These are phyloP conservation scores for Artemisia tridentata DNA, from an alignment of 129 eudicot species.

Conservation along the genomic window DNA sequence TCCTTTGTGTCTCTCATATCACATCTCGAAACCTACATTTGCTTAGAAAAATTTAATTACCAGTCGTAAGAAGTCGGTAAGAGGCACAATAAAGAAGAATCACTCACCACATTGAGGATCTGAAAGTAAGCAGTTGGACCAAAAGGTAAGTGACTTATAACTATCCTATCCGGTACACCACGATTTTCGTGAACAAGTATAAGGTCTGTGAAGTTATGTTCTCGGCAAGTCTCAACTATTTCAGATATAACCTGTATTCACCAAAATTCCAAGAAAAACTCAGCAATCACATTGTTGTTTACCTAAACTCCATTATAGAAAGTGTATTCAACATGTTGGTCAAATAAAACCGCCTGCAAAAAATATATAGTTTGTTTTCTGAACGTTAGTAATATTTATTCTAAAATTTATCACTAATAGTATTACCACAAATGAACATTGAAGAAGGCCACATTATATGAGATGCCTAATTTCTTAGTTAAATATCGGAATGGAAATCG, in stretches of 20 bases:
- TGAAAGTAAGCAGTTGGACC: conserved; percentile 97
- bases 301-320: not conserved
- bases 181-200: conserved; percentile 89
- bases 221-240: conserved; percentile 83
- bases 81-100: not conserved
- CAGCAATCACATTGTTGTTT: not conserved
- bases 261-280: conserved; percentile 5
- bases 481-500: too few species aligned
- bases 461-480: too few species aligned
- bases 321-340: too few species aligned
- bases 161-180: conserved; percentile 86
- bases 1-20: conserved; percentile 80
- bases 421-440: too few species aligned
- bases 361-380: too few species aligned
- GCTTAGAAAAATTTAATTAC: not conserved
- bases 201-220: conserved; percentile 86
- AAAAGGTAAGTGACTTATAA: conserved; percentile 86
- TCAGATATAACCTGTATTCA: conserved; percentile 73
- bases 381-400: too few species aligned
- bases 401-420: too few species aligned
- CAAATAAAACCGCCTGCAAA: too few species aligned
- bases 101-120: conserved; percentile 86
- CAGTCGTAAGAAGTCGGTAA: not conserved
- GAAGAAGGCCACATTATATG: too few species aligned
- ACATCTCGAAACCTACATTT: conserved; percentile 79